phyloP scores from a whole-genome alignment of 2,329 filamentous ascomycete species.

The Chaetomium strumarium region DNA sequence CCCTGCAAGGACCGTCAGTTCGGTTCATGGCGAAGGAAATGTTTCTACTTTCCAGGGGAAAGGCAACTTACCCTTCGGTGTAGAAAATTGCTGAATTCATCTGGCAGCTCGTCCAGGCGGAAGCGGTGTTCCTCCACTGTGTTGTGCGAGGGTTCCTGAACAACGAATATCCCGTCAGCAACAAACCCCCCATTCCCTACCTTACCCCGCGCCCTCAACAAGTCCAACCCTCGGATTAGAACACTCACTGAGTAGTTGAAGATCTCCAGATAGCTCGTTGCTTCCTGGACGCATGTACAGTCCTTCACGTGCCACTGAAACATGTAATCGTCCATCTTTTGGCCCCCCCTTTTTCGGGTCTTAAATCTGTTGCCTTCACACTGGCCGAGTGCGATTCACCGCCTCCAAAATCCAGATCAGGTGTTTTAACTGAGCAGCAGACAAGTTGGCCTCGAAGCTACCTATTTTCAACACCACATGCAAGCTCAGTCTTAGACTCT shows the following conservation, averaged over 20 bases:
- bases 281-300: constrained; percentile 45
- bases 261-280: constrained; percentile 52
- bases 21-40: background rate
- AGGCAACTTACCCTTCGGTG: constrained; percentile 39
- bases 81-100: constrained; percentile 55
- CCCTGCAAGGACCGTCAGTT: constrained; percentile 35
- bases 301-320: constrained; percentile 44
- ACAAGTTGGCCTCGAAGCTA: background rate
- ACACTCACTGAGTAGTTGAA: constrained; percentile 53
- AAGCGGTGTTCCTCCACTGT: constrained; percentile 47
- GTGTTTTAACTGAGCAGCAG: too few relatives aligned
- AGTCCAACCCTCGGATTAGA: background rate
- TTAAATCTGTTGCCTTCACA: background rate
- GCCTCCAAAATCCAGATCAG: too few relatives aligned
- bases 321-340: constrained; percentile 53
- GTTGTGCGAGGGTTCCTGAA: constrained; percentile 46
- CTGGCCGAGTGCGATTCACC: too few relatives aligned
- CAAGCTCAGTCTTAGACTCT: too few relatives aligned
- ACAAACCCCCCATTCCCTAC: background rate
- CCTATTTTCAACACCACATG: background rate
- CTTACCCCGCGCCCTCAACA: too few relatives aligned
- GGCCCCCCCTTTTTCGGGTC: background rate
- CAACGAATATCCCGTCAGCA: constrained; percentile 2
- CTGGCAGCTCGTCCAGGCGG: constrained; percentile 47
- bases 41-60: background rate